Evolutionary conservation across 805 yeast genomes (phyloP).

Genomic region (Hanseniaspora taiwanica): DNA sequence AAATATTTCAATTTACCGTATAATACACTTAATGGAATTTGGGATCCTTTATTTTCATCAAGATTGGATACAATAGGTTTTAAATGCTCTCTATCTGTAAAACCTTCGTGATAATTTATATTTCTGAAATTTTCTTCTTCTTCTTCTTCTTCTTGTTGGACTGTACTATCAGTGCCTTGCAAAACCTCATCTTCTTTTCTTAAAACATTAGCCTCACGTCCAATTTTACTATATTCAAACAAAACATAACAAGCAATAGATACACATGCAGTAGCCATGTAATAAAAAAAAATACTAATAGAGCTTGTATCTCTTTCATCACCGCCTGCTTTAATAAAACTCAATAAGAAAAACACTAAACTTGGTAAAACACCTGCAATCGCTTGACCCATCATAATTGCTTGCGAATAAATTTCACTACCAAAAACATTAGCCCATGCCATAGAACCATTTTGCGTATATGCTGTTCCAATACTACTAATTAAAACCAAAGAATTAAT

Average conservation of each 20-base stretch:
- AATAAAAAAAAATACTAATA: constrained; percentile 24
- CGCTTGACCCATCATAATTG: constrained; percentile 90
- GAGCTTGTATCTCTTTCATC: constrained; percentile 14
- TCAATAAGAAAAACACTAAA: constrained; percentile 32
- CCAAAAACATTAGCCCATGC: constrained; percentile 74
- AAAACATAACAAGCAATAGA: constrained; percentile 14
- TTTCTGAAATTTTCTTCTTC: not conserved
- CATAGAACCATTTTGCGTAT: constrained; percentile 82
- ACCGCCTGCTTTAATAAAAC: constrained; percentile 21
- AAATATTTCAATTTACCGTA: constrained; percentile 52
- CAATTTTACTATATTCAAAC: constrained; percentile 16
- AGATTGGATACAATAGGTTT: not conserved
- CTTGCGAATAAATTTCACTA: constrained; percentile 60
- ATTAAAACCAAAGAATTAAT: constrained; percentile 50
- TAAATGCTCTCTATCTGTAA: not conserved
- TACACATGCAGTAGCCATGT: constrained; percentile 21
- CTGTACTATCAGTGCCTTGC: too few species aligned
- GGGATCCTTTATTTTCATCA: constrained; percentile 18
- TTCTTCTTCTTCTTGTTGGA: not conserved
- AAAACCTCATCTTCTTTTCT: too few species aligned
- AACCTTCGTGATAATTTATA: not conserved
- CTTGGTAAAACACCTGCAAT: constrained; percentile 90
- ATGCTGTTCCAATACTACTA: constrained; percentile 64
- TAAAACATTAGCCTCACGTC: constrained; percentile 3
- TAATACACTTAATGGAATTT: constrained; percentile 46